Evolutionary conservation across 805 yeast species (phyloP), one percentile per base, ranked within the genome.

Genomic region (Suhomyces sp.): DNA sequence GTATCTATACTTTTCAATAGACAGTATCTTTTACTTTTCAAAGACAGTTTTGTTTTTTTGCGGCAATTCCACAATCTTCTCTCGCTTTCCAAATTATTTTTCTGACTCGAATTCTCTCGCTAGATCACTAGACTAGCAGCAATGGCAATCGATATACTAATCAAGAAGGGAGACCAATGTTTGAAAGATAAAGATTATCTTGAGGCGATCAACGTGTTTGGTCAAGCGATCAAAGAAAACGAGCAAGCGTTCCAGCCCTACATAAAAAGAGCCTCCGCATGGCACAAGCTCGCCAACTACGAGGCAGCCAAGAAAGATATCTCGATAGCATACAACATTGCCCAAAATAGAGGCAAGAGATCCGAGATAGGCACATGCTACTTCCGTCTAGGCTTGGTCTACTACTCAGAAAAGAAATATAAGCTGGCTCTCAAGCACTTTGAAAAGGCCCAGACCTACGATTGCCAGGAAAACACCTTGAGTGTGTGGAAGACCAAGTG

Each of bases 291-390:
- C 46, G 68, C 73, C 52, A 72, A 79, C 51, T 77, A 73, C 66
- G 82, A 79, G 44, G 66, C 64, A 22, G 83, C 88, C 2, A 67
- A 78, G 47, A 67, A 69, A 2, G 80, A 78, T 59, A 73, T 83
- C 31, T 58, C 70, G 5, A 66, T 68, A 31, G 85, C 87, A 0
- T 66, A 76, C 44, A 58, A 64, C 2, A 58, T 78, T 29, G 86
- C 87, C 1, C 69, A 72, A 41, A 67, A 65, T 5, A 64, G 78
- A 36, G 83, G 83, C 0, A 79, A 74, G 52, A 64, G 82, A 48
- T 65, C 65, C 2, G 78, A 77, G 23, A 74, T 82, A 35, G 83
- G 80, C 1, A 60, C 71, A 17, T 77, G 82, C 33, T 72, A 79
- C 59, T 82, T 78, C 59, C 70, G 83, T 22, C 67, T 77, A 49